Evolutionary conservation across 768 basidiomycete species (phyloP).

Genomic region (Suillus placidus): DNA sequence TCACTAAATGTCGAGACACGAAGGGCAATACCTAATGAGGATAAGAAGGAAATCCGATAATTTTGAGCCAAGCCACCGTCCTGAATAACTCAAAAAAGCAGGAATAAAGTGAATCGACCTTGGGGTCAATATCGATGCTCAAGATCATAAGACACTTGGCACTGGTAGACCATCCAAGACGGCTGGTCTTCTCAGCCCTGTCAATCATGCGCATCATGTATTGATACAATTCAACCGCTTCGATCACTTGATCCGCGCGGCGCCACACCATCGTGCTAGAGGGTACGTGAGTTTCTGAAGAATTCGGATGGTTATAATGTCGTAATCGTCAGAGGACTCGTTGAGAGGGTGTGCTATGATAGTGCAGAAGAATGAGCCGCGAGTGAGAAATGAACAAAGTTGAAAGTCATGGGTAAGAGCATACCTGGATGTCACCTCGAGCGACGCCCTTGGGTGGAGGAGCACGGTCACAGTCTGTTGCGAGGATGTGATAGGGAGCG

Average conservation of each 20-base stretch:
- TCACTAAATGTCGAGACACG: too few species aligned
- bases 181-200: not conserved
- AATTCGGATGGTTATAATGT: not conserved
- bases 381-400: not conserved
- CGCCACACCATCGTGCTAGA: not conserved
- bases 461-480: too few species aligned
- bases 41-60: too few species aligned
- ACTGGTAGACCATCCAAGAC: not conserved
- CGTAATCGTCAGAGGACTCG: not conserved
- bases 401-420: not conserved
- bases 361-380: not conserved
- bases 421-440: not conserved
- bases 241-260: not conserved
- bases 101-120: too few species aligned
- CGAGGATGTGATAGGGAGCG: too few species aligned
- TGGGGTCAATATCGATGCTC: not conserved
- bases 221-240: not conserved
- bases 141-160: not conserved
- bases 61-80: too few species aligned
- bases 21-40: too few species aligned
- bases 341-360: not conserved
- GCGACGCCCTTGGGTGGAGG: not conserved
- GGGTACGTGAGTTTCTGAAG: not conserved
- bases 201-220: not conserved
- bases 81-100: too few species aligned